A percentile compares a stretch with the other conserved stretches of the same genome.
Evolutionary conservation across 208 protist species (phyloP).

Genomic region (Wallacemonas sp.): DNA sequence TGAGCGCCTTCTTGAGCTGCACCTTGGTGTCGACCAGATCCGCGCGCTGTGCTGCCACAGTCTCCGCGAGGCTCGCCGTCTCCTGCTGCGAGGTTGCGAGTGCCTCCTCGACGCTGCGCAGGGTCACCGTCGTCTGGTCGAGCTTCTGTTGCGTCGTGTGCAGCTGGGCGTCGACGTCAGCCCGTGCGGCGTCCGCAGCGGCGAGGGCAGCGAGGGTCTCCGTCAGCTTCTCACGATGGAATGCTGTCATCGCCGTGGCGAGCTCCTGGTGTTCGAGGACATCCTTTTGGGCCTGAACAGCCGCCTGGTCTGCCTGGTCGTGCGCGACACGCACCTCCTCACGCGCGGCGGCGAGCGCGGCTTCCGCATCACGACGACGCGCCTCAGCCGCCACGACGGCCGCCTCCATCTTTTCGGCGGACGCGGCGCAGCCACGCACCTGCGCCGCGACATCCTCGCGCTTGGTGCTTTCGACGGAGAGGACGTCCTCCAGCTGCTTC

Average conservation of each 20-base stretch:
- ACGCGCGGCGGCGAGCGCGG: slow-evolving; percentile 18
- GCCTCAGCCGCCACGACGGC: slow-evolving; percentile 34
- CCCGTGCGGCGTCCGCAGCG: slow-evolving; percentile 1
- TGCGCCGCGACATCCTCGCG: slow-evolving; percentile 24
- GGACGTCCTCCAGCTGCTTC: slow-evolving; percentile 11
- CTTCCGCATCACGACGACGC: slow-evolving; percentile 21
- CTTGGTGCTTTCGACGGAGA: slow-evolving; percentile 22
- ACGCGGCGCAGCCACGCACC: slow-evolving; percentile 44
- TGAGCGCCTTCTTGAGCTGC: slow-evolving; percentile 27
- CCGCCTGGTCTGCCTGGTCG: slow-evolving; percentile 19
- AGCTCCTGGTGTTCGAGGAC: slow-evolving; percentile 70
- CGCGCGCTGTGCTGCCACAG: neutral
- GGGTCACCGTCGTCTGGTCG: neutral
- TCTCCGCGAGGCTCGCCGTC: neutral
- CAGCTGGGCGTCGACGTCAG: neutral
- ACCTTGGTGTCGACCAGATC: slow-evolving; percentile 27
- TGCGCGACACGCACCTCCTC: slow-evolving; percentile 29
- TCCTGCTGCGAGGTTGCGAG: neutral
- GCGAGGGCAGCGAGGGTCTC: slow-evolving; percentile 15
- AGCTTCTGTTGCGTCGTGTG: neutral
- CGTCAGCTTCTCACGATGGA: slow-evolving; percentile 27
- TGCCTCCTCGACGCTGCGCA: neutral
- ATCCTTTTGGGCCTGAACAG: slow-evolving; percentile 33
- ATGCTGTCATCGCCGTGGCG: slow-evolving; percentile 22
- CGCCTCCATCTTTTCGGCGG: slow-evolving; percentile 41